Conservation (phyloP, 2,329 filamentous ascomycete genomes). For the Helotiales sp. region DNA sequence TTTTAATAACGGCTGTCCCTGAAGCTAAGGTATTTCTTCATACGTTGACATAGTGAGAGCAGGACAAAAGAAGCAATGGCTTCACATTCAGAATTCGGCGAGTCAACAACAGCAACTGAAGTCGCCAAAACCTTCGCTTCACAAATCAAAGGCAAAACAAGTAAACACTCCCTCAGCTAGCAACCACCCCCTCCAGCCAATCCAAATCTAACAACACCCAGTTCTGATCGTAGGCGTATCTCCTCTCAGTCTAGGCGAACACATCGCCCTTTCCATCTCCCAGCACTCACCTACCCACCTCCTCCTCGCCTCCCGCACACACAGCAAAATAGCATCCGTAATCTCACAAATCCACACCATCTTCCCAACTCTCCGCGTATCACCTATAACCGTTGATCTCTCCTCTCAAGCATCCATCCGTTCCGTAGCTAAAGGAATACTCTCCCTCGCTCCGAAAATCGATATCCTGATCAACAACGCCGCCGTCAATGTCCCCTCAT, state of each 20-base stretch:
- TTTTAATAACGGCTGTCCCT: background rate
- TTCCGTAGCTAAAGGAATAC: slow-evolving; percentile 46
- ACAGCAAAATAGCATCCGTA: slow-evolving; percentile 26
- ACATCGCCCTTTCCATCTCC: slow-evolving; percentile 29
- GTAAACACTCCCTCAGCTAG: slow-evolving; percentile 29
- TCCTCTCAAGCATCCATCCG: slow-evolving; percentile 48
- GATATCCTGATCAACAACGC: slow-evolving; percentile 52
- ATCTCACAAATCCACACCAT: slow-evolving; percentile 15
- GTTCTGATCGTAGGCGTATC: slow-evolving; percentile 29
- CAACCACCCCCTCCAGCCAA: background rate
- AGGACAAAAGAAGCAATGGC: slow-evolving; percentile 20
- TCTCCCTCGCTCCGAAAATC: slow-evolving; percentile 43
- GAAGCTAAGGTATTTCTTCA: background rate
- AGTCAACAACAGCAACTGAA: slow-evolving; percentile 45
- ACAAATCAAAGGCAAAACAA: slow-evolving; percentile 41
- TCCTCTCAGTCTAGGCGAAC: slow-evolving; percentile 26
- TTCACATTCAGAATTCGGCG: slow-evolving; percentile 37
- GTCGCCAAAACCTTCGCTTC: slow-evolving; percentile 41
- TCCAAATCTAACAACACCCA: slow-evolving; percentile 9
- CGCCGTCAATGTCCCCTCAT: slow-evolving; percentile 42
- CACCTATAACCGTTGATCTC: slow-evolving; percentile 41
- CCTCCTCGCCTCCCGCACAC: slow-evolving; percentile 33
- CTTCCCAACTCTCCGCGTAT: background rate
- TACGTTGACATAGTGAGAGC: background rate
- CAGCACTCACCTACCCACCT: slow-evolving; percentile 29